Evolutionary conservation across 495 filamentous ascomycete genomes (phyloP).

Genomic region (Tuber microsphaerosporum): DNA sequence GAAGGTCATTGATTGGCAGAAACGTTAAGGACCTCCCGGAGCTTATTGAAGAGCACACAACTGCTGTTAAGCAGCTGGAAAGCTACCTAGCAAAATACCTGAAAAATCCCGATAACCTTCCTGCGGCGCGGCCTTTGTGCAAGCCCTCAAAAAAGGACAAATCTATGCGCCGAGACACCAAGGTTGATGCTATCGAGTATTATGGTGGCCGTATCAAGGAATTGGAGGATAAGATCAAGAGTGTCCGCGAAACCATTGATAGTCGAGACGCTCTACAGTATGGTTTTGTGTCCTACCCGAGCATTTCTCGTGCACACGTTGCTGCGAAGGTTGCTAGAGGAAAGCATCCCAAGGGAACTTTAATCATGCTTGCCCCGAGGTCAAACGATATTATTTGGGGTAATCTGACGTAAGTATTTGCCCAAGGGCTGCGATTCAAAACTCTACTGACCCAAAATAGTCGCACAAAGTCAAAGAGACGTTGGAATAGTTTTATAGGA

Average conservation of each 20-base stretch:
- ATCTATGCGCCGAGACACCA: slow-evolving; percentile 57
- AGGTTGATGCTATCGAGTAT: slow-evolving; percentile 91
- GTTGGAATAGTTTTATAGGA: slow-evolving; percentile 67
- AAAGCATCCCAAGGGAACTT: slow-evolving; percentile 74
- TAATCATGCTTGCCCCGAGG: slow-evolving; percentile 67
- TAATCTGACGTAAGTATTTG: slow-evolving; percentile 60
- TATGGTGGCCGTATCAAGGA: slow-evolving; percentile 74
- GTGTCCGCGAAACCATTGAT: slow-evolving; percentile 72
- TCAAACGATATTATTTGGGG: slow-evolving; percentile 96
- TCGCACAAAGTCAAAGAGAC: slow-evolving; percentile 50
- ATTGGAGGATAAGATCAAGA: slow-evolving; percentile 75
- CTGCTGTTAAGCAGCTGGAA: slow-evolving; percentile 74
- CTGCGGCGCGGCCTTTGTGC: slow-evolving; percentile 69
- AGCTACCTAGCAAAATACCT: slow-evolving; percentile 79
- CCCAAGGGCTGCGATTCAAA: slow-evolving; percentile 31
- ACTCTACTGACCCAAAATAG: slow-evolving; percentile 14
- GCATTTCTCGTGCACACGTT: slow-evolving; percentile 77
- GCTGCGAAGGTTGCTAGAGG: slow-evolving; percentile 74
- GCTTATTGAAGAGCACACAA: slow-evolving; percentile 75
- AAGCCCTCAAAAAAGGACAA: slow-evolving; percentile 66
- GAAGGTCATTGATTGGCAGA: slow-evolving; percentile 61
- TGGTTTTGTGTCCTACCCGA: slow-evolving; percentile 88
- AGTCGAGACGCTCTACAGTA: slow-evolving; percentile 79
- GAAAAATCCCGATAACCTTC: slow-evolving; percentile 74
- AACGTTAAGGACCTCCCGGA: slow-evolving; percentile 82